Conservation (phyloP, 2,329 filamentous ascomycete species). For the Aspergillus fructus region DNA sequence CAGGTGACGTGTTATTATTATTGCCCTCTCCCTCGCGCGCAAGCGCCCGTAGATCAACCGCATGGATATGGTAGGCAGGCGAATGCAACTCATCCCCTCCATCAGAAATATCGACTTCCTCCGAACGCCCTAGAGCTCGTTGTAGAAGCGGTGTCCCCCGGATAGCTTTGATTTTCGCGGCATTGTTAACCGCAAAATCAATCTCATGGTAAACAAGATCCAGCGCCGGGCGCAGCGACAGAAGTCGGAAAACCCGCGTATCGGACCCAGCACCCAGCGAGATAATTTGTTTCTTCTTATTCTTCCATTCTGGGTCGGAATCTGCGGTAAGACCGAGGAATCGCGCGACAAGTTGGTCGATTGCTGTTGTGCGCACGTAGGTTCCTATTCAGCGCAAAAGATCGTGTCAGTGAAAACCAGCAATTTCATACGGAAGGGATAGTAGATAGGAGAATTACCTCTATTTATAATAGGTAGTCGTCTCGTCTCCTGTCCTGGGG, state of each 20-base stretch:
- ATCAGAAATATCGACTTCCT: slow-evolving; percentile 36
- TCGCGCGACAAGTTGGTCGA: slow-evolving; percentile 71
- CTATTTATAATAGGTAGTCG: slow-evolving; percentile 91
- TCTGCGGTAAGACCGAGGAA: slow-evolving; percentile 58
- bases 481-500: slow-evolving; percentile 50
- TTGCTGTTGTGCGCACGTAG: slow-evolving; percentile 82
- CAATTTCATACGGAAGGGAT: background rate
- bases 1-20: slow-evolving; percentile 20
- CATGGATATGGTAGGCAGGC: slow-evolving; percentile 55
- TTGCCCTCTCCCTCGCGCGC: slow-evolving; percentile 19
- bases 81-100: slow-evolving; percentile 47
- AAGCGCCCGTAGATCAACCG: slow-evolving; percentile 69
- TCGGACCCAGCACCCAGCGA: slow-evolving; percentile 93
- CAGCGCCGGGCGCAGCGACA: slow-evolving; percentile 48
- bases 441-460: slow-evolving; percentile 54
- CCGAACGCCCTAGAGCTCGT: slow-evolving; percentile 29
- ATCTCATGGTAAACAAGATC: slow-evolving; percentile 81
- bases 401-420: background rate
- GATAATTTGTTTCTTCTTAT: slow-evolving; percentile 66
- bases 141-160: slow-evolving; percentile 32
- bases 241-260: slow-evolving; percentile 78
- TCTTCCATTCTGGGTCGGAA: slow-evolving; percentile 1
- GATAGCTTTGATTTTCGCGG: slow-evolving; percentile 59
- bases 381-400: slow-evolving; percentile 61
- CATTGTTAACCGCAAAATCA: slow-evolving; percentile 77